Evolutionary conservation across 352 stramenopile species (phyloP), one percentile per base, ranked within the genome.

Genomic region (Phytophthora palmivora): DNA sequence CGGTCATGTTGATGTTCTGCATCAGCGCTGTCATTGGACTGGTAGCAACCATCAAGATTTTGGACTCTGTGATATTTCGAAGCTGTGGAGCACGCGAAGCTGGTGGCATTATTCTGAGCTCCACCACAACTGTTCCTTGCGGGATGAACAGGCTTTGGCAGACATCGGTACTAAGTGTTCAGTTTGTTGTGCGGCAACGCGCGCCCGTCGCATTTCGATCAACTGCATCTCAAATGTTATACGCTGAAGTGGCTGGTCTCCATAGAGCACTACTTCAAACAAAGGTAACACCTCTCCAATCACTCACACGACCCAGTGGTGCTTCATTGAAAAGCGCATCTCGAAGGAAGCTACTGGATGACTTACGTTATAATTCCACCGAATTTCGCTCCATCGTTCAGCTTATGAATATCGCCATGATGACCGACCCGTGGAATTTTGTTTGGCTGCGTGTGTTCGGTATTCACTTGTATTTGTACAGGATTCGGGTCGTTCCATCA

Each of bases 341-440:
- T 18, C 34, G 9, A 39, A 34, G 26, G 26, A 37, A 55, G 7
- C 36, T 48, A 11, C 37, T 36, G 4, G 39, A 24, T 11, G 42
- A 37, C 4, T 22, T 32, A 12, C n/a, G 26, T 22, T 26, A 48
- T 16, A 43, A 58, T 10, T 72, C 60, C 0, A 28, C 34, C 1
- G 67, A 74, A 21, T 60, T 57, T 19, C 60, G 61, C 16, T 77
- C 73, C 14, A 45, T 70, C 18, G 39, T 77, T 15, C 58, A 70
- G 24, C 58, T 82, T 18, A 75, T 82, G 61, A 82, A 82, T 32
- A 64, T 77, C 26, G 63, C 70, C 10, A 82, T 79, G 72, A 79
- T 82, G 70, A 82, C 66, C 19, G 72, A 82, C 19, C 70, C 72
- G 38, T 77, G 56, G 66, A 75, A 66, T 39, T 58, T 78, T 48